These are phyloP conservation scores for Hortiboletus rubellus DNA, from an alignment of 1,284 basidiomycete genomes.

Conservation along the genomic window DNA sequence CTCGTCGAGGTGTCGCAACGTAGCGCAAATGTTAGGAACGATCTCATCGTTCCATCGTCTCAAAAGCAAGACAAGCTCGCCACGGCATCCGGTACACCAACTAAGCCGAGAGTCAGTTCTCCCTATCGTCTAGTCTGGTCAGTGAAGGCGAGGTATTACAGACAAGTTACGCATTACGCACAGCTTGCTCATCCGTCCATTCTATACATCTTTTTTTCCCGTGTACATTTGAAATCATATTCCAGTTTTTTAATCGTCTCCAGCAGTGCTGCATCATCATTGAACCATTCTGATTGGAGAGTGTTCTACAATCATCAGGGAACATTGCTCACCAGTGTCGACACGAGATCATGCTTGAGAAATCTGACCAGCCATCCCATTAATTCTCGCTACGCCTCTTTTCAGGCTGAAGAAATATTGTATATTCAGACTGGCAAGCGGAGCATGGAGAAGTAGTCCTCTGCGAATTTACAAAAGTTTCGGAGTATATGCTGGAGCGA, in stretches of 20 bases:
- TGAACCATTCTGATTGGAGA: constrained; percentile 74
- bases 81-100: constrained; percentile 90
- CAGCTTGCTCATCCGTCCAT: constrained; percentile 58
- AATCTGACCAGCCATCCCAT: constrained; percentile 68
- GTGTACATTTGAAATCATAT: constrained; percentile 59
- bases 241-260: constrained; percentile 80
- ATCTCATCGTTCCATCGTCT: neutral
- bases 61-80: constrained; percentile 38
- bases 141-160: neutral
- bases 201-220: constrained; percentile 77
- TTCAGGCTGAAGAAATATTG: constrained; percentile 68
- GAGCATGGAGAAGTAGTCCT: constrained; percentile 75
- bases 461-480: constrained; percentile 82
- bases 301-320: constrained; percentile 43
- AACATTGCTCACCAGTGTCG: neutral
- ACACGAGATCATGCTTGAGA: neutral
- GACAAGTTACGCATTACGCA: constrained; percentile 26
- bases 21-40: neutral
- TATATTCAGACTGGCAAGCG: constrained; percentile 66
- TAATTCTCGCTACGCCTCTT: constrained; percentile 70
- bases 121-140: constrained; percentile 46
- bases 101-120: constrained; percentile 85
- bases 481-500: constrained; percentile 80
- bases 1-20: constrained; percentile 66
- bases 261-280: constrained; percentile 65